phyloP scores from a whole-genome alignment of 306 rosid species.

The Senna tora region DNA sequence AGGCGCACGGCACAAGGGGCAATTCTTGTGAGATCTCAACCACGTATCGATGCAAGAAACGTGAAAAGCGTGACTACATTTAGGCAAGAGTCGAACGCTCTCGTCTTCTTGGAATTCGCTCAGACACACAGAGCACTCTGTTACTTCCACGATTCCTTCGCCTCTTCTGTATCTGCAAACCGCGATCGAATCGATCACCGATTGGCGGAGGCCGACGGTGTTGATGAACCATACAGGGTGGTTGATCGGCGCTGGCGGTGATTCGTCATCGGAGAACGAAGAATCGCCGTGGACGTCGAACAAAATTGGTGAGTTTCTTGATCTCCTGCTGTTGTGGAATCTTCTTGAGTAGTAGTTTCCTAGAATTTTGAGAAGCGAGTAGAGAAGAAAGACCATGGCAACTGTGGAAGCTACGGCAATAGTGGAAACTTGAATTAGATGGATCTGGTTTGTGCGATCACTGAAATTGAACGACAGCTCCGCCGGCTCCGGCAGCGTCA shows the following conservation, averaged over 20 bases:
- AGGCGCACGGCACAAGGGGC: constrained; percentile 55
- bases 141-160: constrained; percentile 66
- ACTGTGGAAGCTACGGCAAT: constrained; percentile 33
- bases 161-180: constrained; percentile 55
- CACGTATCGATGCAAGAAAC: constrained; percentile 50
- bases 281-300: constrained; percentile 44
- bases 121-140: constrained; percentile 81
- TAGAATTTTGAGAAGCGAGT: background rate
- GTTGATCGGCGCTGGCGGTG: constrained; percentile 30
- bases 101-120: constrained; percentile 72
- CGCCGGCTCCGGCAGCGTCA: background rate
- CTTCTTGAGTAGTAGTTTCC: constrained; percentile 35
- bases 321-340: constrained; percentile 5
- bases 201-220: constrained; percentile 63
- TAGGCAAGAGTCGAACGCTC: constrained; percentile 66
- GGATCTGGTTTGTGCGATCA: background rate
- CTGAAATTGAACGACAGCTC: no score
- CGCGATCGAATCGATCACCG: constrained; percentile 67
- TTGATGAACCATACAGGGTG: constrained; percentile 60
- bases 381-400: constrained; percentile 29
- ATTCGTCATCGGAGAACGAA: constrained; percentile 32
- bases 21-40: constrained; percentile 46
- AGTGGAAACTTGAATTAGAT: background rate
- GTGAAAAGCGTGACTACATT: constrained; percentile 72
- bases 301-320: constrained; percentile 39